Conservation (phyloP, 148 eudicot genomes). For the Dianthus caryophyllus region DNA sequence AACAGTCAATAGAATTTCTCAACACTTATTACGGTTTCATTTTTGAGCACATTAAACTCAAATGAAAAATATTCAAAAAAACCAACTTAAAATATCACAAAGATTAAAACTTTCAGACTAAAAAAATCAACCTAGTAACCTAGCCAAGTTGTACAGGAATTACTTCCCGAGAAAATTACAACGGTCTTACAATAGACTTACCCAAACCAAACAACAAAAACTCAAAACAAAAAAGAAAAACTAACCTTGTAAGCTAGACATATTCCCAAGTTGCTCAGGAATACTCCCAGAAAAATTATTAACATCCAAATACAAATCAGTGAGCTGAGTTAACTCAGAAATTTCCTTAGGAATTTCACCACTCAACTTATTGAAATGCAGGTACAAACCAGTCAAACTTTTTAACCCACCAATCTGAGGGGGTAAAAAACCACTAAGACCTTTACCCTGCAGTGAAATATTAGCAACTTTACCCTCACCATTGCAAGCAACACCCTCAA, state of each 20-base stretch:
- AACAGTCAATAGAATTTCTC: background rate
- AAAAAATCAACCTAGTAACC: background rate
- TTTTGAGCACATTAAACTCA: slow-evolving; percentile 16
- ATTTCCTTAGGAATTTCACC: slow-evolving; percentile 71
- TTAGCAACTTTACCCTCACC: slow-evolving; percentile 62
- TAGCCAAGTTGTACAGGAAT: no score
- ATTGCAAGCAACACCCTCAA: slow-evolving; percentile 71
- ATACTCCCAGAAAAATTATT: slow-evolving; percentile 64
- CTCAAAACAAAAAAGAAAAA: background rate
- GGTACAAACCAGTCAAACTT: slow-evolving; percentile 69
- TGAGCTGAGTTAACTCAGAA: slow-evolving; percentile 47
- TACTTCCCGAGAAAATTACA: no score
- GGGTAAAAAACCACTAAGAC: slow-evolving; percentile 58
- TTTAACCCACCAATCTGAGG: slow-evolving; percentile 58
- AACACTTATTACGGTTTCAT: no score
- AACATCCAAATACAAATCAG: slow-evolving; percentile 83
- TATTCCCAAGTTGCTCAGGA: slow-evolving; percentile 52
- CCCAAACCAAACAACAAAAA: no score
- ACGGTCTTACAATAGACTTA: no score
- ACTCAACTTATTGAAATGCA: slow-evolving; percentile 63
- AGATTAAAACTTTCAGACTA: slow-evolving; percentile 17
- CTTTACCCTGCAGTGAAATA: slow-evolving; percentile 79
- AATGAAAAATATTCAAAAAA: background rate
- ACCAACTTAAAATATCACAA: background rate
- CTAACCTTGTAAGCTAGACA: slow-evolving; percentile 84